These are phyloP conservation scores for Hygrophoropsis aurantiaca DNA, from an alignment of 768 basidiomycete species.

Conservation along the genomic window DNA sequence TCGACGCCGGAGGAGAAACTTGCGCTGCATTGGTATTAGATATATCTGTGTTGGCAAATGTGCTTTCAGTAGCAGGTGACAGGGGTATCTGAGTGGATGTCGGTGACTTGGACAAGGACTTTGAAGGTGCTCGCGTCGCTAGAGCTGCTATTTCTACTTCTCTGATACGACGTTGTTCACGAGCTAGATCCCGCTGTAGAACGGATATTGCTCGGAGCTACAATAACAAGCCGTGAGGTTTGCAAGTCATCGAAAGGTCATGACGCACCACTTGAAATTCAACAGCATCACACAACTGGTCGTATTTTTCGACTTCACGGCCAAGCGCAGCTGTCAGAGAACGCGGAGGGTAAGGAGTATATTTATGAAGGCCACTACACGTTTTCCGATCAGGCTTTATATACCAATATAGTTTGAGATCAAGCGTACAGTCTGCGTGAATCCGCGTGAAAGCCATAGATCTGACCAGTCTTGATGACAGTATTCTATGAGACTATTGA, in stretches of 20 bases:
- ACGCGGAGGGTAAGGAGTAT: constrained; percentile 63
- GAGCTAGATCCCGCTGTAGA: constrained; percentile 65
- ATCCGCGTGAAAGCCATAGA: constrained; percentile 70
- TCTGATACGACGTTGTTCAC: constrained; percentile 55
- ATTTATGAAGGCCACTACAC: constrained; percentile 61
- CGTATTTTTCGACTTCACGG: constrained; percentile 74
- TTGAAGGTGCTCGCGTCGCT: constrained; percentile 27
- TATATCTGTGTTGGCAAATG: constrained; percentile 15
- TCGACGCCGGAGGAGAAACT: constrained; percentile 34
- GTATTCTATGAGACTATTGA: constrained; percentile 43
- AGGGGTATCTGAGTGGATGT: constrained; percentile 20
- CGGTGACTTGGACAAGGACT: constrained; percentile 21
- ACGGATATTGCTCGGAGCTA: constrained; percentile 73
- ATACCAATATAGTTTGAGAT: background rate
- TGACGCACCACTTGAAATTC: constrained; percentile 66
- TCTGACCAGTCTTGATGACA: constrained; percentile 68
- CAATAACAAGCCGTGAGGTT: background rate
- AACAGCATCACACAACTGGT: constrained; percentile 76
- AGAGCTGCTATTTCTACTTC: constrained; percentile 45
- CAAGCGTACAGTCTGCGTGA: constrained; percentile 59
- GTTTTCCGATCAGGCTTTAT: background rate
- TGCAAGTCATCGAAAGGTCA: background rate
- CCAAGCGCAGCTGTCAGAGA: constrained; percentile 64
- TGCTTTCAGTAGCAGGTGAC: constrained; percentile 14
- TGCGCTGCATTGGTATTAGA: constrained; percentile 28